Percentiles rank a stretch among this genome's conserved stretches.
phyloP scores from a whole-genome alignment of 371 early-diverging fungal genomes.

The Haplosporangium sp. region DNA sequence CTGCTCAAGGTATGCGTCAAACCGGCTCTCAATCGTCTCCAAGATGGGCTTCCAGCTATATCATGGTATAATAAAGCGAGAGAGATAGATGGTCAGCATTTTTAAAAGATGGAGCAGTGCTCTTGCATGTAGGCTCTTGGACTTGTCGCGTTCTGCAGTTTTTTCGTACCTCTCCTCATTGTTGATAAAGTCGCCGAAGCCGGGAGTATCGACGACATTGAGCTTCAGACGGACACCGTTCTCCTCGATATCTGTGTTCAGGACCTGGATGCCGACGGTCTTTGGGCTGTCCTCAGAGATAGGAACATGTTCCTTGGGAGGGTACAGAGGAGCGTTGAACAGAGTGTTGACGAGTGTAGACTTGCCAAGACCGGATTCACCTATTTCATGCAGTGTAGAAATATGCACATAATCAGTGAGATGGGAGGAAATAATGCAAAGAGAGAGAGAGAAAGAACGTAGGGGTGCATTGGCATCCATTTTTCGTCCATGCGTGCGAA shows the following conservation, averaged over 20 bases:
- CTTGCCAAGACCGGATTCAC: slow-evolving; percentile 98
- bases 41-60: slow-evolving; percentile 94
- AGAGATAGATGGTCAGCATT: too few species aligned
- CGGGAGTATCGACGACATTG: slow-evolving; percentile 95
- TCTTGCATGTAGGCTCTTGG: not conserved
- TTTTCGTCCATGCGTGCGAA: too few species aligned
- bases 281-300: slow-evolving; percentile 87
- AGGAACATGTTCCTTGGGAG: slow-evolving; percentile 82
- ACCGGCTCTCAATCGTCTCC: slow-evolving; percentile 95
- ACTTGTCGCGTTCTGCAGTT: not conserved
- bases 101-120: not conserved
- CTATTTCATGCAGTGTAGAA: slow-evolving; percentile 51
- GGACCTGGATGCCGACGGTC: slow-evolving; percentile 93
- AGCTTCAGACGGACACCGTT: slow-evolving; percentile 92
- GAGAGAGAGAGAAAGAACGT: not conserved
- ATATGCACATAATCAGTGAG: not conserved
- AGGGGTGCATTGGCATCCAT: too few species aligned
- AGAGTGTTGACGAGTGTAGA: slow-evolving; percentile 99
- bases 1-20: slow-evolving; percentile 94
- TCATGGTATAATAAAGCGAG: too few species aligned
- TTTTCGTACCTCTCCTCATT: slow-evolving; percentile 85
- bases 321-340: slow-evolving; percentile 94
- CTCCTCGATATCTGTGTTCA: slow-evolving; percentile 83
- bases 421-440: slow-evolving; percentile 14
- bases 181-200: slow-evolving; percentile 96